Percentiles rank a stretch among this genome's conserved stretches.
Conservation (phyloP, 163 green algal genomes). For the Chlamydomonas reinhardtii region DNA sequence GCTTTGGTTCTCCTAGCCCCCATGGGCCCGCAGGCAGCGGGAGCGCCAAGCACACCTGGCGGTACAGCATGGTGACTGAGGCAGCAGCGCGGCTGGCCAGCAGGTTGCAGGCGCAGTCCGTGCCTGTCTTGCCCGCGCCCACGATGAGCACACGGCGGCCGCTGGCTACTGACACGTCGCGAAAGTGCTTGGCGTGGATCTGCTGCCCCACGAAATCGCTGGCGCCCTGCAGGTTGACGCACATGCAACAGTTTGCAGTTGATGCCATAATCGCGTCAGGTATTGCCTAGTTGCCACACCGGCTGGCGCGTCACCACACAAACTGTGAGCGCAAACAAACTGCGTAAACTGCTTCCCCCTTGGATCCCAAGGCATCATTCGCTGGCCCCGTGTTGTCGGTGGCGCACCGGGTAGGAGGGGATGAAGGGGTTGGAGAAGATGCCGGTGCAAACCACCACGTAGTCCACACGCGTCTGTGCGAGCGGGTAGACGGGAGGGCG, state of each 20-base stretch:
- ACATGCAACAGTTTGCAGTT: too few relatives aligned
- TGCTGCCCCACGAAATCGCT: not conserved
- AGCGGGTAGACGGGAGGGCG: too few relatives aligned
- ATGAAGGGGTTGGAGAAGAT: not conserved
- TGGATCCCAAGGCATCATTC: too few relatives aligned
- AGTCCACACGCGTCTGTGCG: not conserved
- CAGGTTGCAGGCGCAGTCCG: constrained; percentile 11
- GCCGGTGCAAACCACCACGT: not conserved
- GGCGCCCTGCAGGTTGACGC: too few relatives aligned
- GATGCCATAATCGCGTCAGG: too few relatives aligned
- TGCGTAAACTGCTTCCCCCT: too few relatives aligned
- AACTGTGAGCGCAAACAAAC: too few relatives aligned
- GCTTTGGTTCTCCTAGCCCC: too few relatives aligned
- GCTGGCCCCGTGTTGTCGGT: too few relatives aligned
- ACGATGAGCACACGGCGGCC: constrained; percentile 15
- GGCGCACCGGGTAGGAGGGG: not conserved
- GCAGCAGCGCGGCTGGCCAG: not conserved
- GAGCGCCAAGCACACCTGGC: not conserved
- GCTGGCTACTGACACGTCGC: not conserved
- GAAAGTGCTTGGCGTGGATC: constrained; percentile 36
- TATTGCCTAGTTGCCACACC: too few relatives aligned
- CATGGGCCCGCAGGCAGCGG: too few relatives aligned
- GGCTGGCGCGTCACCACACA: too few relatives aligned
- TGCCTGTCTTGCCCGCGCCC: constrained; percentile 30
- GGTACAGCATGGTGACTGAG: constrained; percentile 18